Percentiles rank a stretch among this genome's conserved stretches.
Conservation (phyloP, 1,284 basidiomycete species). For the Cutaneotrichosporon cavernicola region DNA sequence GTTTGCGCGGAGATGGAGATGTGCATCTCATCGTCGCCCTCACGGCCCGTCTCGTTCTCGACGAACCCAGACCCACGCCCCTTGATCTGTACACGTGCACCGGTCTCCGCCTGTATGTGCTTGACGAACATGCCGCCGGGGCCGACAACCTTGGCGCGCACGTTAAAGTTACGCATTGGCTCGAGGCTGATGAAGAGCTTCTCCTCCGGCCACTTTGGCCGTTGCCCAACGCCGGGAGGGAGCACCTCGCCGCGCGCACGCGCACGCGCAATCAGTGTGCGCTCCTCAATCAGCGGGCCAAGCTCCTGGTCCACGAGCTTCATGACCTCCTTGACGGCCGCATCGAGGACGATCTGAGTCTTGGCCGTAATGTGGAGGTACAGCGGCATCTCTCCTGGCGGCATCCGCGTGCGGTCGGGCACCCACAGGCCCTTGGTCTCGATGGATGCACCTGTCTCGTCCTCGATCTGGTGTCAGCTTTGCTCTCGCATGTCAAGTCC, state of each 20-base stretch:
- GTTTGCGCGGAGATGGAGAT: constrained; percentile 92
- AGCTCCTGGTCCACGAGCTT: constrained; percentile 82
- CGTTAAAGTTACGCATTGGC: constrained; percentile 91
- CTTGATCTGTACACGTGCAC: constrained; percentile 97
- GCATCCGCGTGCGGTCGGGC: constrained; percentile 82
- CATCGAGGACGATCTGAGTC: constrained; percentile 73
- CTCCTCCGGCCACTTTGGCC: constrained; percentile 93
- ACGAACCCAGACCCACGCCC: constrained; percentile 92
- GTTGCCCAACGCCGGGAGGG: constrained; percentile 34
- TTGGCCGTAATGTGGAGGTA: constrained; percentile 91
- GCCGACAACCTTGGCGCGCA: constrained; percentile 94
- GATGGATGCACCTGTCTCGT: constrained; percentile 84
- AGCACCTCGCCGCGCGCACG: constrained; percentile 45
- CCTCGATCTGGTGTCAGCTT: constrained; percentile 64
- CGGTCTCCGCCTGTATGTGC: constrained; percentile 95
- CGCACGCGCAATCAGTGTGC: constrained; percentile 56
- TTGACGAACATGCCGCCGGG: constrained; percentile 96
- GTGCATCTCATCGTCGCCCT: constrained; percentile 89
- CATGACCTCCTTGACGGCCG: constrained; percentile 76
- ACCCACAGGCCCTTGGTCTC: constrained; percentile 93
- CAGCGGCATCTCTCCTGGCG: constrained; percentile 86
- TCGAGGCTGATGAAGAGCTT: constrained; percentile 85
- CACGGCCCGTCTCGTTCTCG: constrained; percentile 87
- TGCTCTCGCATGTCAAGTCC: too few species aligned
- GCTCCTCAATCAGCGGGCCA: constrained; percentile 82